These are phyloP conservation scores for Trypanosoma brucei DNA, from an alignment of 208 protist species.

Conservation along the genomic window DNA sequence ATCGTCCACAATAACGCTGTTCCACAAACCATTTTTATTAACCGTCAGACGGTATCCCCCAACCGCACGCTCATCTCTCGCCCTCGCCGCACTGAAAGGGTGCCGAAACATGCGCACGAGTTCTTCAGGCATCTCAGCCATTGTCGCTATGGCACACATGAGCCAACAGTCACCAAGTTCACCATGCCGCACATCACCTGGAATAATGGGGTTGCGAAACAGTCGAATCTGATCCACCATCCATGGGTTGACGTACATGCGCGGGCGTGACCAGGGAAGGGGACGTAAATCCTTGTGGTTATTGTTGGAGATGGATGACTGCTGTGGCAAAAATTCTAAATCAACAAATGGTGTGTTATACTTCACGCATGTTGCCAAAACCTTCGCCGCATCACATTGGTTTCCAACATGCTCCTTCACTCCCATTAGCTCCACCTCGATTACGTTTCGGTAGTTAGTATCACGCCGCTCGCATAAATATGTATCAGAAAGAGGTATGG, in stretches of 20 bases:
- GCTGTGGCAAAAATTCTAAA: constrained; percentile 63
- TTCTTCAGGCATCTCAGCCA: constrained; percentile 41
- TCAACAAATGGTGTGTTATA: constrained; percentile 70
- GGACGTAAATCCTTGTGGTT: constrained; percentile 36
- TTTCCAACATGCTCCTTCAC: constrained; percentile 42
- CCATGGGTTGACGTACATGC: constrained; percentile 40
- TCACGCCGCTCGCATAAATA: constrained; percentile 46
- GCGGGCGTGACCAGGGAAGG: constrained; percentile 70
- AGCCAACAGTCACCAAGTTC: constrained; percentile 86
- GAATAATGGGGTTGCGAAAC: constrained; percentile 63
- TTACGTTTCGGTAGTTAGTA: constrained; percentile 27
- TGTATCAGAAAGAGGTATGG: constrained; percentile 60
- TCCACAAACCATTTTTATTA: constrained; percentile 88
- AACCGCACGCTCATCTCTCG: constrained; percentile 43
- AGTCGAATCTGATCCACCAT: constrained; percentile 63
- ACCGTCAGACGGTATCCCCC: constrained; percentile 86
- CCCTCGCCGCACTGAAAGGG: constrained; percentile 40
- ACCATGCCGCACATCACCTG: constrained; percentile 51
- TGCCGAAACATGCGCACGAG: constrained; percentile 73
- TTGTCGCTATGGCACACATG: constrained; percentile 71
- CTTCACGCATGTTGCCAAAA: constrained; percentile 49
- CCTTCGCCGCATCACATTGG: constrained; percentile 36
- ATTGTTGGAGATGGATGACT: constrained; percentile 43
- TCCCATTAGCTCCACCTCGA: constrained; percentile 54
- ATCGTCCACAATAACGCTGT: constrained; percentile 82